Percentiles rank a stretch among this genome's conserved stretches.
Conservation (phyloP, 345 rosid genomes). For the Salix arbutifolia region DNA sequence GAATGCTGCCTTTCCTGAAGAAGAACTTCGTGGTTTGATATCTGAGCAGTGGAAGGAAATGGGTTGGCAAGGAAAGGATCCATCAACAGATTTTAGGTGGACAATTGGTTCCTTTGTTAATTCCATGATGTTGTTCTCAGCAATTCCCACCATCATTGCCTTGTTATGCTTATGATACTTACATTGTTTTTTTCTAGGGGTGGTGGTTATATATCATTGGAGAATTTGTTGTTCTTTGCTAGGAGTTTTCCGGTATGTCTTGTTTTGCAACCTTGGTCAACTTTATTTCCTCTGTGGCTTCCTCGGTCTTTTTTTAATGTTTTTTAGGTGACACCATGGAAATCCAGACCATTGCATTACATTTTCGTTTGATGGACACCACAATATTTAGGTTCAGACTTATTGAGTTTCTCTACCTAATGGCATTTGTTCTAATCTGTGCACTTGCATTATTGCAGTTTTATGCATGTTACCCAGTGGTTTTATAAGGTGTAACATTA, state of each 20-base stretch:
- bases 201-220: slow-evolving; percentile 97
- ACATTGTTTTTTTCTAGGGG: slow-evolving; percentile 61
- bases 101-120: not conserved
- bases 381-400: not conserved
- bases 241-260: slow-evolving; percentile 66
- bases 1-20: slow-evolving; percentile 88
- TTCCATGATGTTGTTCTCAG: not conserved
- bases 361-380: not conserved
- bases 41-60: slow-evolving; percentile 99
- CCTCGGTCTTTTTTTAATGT: not conserved
- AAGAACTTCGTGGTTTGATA: slow-evolving; percentile 76
- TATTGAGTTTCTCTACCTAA: not conserved
- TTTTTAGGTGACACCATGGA: not conserved
- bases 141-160: not conserved
- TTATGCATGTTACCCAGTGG: not conserved
- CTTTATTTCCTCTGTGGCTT: not conserved
- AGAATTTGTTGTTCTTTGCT: slow-evolving; percentile 88
- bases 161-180: not conserved
- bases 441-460: not conserved
- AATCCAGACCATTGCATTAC: not conserved
- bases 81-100: slow-evolving; percentile 98
- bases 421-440: not conserved
- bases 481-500: not conserved
- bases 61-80: slow-evolving; percentile 99
- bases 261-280: slow-evolving; percentile 2